These are phyloP conservation scores for Neocatenulostroma microsporum DNA, from an alignment of 2,329 filamentous ascomycete species.

Conservation along the genomic window DNA sequence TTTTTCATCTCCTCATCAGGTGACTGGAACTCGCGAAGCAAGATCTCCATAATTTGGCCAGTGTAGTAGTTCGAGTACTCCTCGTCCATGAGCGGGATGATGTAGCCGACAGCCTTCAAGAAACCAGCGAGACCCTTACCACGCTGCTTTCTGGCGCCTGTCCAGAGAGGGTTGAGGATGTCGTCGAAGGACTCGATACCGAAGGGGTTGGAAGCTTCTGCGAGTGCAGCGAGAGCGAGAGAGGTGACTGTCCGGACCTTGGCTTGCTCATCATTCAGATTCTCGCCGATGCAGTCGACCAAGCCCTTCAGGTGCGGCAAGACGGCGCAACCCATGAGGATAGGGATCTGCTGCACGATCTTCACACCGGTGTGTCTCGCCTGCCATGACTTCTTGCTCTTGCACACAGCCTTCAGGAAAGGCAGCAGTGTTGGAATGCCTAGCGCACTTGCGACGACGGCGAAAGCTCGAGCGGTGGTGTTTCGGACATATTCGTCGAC, in stretches of 20 bases:
- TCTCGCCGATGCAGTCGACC: constrained; percentile 92
- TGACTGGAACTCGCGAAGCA: constrained; percentile 90
- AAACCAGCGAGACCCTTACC: constrained; percentile 94
- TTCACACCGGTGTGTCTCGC: constrained; percentile 97
- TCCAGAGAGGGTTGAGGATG: constrained; percentile 95
- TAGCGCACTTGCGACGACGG: constrained; percentile 90
- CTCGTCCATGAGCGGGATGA: constrained; percentile 98
- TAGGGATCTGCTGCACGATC: constrained; percentile 99
- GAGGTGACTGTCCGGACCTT: constrained; percentile 96
- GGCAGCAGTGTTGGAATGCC: constrained; percentile 92
- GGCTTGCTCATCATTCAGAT: constrained; percentile 93
- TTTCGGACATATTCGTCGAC: constrained; percentile 98
- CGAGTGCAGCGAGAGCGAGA: constrained; percentile 86
- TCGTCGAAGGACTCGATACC: constrained; percentile 99
- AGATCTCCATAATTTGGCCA: constrained; percentile 96
- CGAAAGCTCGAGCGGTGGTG: constrained; percentile 93
- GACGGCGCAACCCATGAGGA: constrained; percentile 96
- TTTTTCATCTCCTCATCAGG: constrained; percentile 99
- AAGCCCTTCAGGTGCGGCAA: constrained; percentile 90
- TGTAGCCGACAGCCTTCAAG: constrained; percentile 93
- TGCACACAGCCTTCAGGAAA: constrained; percentile 89
- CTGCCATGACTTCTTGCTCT: constrained; percentile 99
- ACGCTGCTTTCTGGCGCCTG: constrained; percentile 87
- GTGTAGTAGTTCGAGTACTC: constrained; percentile 99
- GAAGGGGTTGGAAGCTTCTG: constrained; percentile 94